Conservation (phyloP, 2,329 filamentous ascomycete genomes). For the Monosporascus cannonballus region DNA sequence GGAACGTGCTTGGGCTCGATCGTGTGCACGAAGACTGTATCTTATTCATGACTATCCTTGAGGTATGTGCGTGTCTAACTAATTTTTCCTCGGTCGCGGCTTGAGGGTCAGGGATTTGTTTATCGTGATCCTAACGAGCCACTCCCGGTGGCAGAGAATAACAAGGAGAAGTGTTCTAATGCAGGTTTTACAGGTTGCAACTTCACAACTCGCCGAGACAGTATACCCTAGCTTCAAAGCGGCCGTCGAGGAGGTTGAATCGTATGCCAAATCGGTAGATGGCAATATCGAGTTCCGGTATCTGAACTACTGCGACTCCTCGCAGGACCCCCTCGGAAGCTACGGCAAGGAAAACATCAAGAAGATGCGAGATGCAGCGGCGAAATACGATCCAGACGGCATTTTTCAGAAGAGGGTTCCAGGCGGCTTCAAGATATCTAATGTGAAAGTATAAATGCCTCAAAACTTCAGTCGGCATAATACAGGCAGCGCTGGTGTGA, state of each 20-base stretch:
- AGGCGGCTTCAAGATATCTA: neutral
- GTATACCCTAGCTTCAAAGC: neutral
- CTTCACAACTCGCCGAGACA: neutral
- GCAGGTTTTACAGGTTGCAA: neutral
- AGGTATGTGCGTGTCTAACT: neutral
- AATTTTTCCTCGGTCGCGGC: too few relatives aligned
- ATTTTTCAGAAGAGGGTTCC: neutral
- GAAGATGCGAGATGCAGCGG: neutral
- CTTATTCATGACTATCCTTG: neutral
- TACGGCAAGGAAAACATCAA: neutral
- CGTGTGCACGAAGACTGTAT: slow-evolving; percentile 3
- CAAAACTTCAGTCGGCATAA: too few relatives aligned
- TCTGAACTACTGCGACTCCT: neutral
- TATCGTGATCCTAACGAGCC: too few relatives aligned
- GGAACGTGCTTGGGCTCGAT: slow-evolving; percentile 9
- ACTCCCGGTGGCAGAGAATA: too few relatives aligned
- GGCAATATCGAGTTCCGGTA: neutral
- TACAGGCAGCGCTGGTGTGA: too few relatives aligned
- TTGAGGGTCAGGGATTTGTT: too few relatives aligned
- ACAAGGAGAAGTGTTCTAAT: neutral
- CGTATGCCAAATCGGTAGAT: neutral
- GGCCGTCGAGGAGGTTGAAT: neutral
- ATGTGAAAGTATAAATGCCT: too few relatives aligned
- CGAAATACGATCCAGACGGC: neutral
- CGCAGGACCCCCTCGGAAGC: neutral